Evolutionary conservation across 176 grass and related monocot species (phyloP), one percentile per base, ranked within the genome.

Genomic region (Phragmites australis): DNA sequence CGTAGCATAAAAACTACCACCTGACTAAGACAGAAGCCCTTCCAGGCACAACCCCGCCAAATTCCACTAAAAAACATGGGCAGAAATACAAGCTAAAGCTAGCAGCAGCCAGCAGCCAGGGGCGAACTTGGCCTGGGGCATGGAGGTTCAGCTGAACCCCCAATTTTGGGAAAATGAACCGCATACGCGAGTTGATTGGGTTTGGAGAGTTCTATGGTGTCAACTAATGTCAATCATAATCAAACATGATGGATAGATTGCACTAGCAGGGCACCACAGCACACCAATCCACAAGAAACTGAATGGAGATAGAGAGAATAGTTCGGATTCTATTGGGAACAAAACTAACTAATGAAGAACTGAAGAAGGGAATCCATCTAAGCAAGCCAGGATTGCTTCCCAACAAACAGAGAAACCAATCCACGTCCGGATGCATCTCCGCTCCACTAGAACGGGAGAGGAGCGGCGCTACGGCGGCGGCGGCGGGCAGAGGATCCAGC

Each of bases 21-120:
- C 37, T 51, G 42, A 0, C 1, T 66, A 74, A 57, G 21, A 47
- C 29, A 65, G 72, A 65, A 40, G 49, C 1, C n/a, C 51, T 22
- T 31, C 50, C 18, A 17, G 31, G 45, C 3, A 19, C 22, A 65
- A 22, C 0, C 3, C 8, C 57, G 60, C 12, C 39, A 9, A 44
- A 63, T 71, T 54, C 54, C 54, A 62, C 53, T 21, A 15, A 9
- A 58, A 27, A 67, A 41, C 58, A 53, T 40, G 56, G 55, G 49
- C 50, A 65, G 56, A 60, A 68, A 73, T 21, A 34, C 37, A 55
- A 75, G 61, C 39, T 72, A 75, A 43, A 75, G 76, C 31, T 65
- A 78, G 4, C 6, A 17, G 34, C 34, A 37, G 34, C 34, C 17
- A 23, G 6, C 44, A 39, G 11, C 18, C 58, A 49, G 3, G 18